phyloP scores from a whole-genome alignment of 306 rosid genomes.

The Cicer bijugum region DNA sequence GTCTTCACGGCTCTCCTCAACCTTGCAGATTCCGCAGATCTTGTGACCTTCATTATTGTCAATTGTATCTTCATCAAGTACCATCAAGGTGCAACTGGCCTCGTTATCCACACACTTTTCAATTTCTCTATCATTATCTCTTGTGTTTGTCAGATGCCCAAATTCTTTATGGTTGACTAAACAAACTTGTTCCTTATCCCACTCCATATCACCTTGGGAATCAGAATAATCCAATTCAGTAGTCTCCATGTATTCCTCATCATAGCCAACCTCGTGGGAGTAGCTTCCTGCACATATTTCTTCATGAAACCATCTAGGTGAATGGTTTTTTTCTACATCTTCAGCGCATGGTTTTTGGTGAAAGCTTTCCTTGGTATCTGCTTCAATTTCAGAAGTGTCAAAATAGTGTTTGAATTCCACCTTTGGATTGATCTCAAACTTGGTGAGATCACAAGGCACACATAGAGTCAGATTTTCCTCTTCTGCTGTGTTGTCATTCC shows the following conservation, averaged over 20 bases:
- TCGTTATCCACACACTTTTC: constrained; percentile 40
- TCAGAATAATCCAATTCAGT: constrained; percentile 43
- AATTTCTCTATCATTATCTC: constrained; percentile 43
- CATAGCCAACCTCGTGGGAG: constrained; percentile 40
- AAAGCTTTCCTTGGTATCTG: constrained; percentile 35
- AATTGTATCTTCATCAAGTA: constrained; percentile 30
- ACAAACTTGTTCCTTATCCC: constrained; percentile 56
- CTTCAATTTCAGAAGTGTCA: constrained; percentile 40
- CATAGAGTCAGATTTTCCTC: constrained; percentile 37
- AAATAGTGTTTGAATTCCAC: constrained; percentile 42
- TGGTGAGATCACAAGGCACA: constrained; percentile 40
- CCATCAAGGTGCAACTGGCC: constrained; percentile 30
- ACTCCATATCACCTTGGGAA: constrained; percentile 53
- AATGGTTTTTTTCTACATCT: constrained; percentile 38
- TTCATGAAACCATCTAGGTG: constrained; percentile 41
- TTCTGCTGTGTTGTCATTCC: constrained; percentile 32
- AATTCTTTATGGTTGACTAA: constrained; percentile 47
- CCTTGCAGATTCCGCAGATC: constrained; percentile 15
- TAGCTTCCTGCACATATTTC: constrained; percentile 47
- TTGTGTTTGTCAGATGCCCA: constrained; percentile 34
- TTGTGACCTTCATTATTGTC: constrained; percentile 38
- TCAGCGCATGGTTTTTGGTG: constrained; percentile 39
- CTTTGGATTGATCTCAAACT: constrained; percentile 46
- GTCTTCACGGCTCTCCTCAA: constrained; percentile 38
- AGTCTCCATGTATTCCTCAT: constrained; percentile 42